Base-by-base conservation (phyloP, 352 stramenopile genomes). In the Ophiocytium majus region DNA sequence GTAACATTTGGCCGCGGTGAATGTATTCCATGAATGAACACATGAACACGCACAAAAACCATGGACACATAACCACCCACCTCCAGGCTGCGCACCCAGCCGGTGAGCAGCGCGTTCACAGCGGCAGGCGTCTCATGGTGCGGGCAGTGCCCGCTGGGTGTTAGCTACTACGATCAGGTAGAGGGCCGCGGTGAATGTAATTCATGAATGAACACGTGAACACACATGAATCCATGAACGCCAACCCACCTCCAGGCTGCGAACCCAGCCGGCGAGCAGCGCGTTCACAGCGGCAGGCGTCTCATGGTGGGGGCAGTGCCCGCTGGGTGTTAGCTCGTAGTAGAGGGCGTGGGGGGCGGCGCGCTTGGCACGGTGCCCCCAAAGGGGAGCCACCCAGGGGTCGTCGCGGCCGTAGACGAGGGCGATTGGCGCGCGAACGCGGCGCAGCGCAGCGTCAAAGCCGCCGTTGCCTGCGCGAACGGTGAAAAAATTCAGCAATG, bases 241-340 rank as follows among this genome's bases (percentile, higher is more conserved):
- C 19, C 17, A 23, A 28, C 74, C n/a, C 36, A 31, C 79, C 0
- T 82, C 23, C 36, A 79, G 36, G 28, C 63, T 78, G 33, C 63
- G 1, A n/a, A 89, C 9, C 85, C 85, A 89, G 5, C 14, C 83
- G 31, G 33, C 35, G 0, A 89, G 35, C 0, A 88, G 79, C 36
- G 82, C 71, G 79, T 89, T 89, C 19, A 88, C 85, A 37, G 85
- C 85, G 36, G 43, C 75, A 0, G 82, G 82, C 10, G 82, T 85
- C 57, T 89, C 85, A 76, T 89, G 85, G 66, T 89, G 85, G 23
- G 85, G 85, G 82, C 82, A 89, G 36, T 89, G 85, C 0, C 85
- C 85, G 1, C 78, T 81, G 17, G 85, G 85, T 1, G 76, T 33
- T 31, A 86, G 63, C 82, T 89, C 50, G 79, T 88, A 89, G 82